Conservation (phyloP, 2,329 filamentous ascomycete species). For the Exophiala dermatitidis region DNA sequence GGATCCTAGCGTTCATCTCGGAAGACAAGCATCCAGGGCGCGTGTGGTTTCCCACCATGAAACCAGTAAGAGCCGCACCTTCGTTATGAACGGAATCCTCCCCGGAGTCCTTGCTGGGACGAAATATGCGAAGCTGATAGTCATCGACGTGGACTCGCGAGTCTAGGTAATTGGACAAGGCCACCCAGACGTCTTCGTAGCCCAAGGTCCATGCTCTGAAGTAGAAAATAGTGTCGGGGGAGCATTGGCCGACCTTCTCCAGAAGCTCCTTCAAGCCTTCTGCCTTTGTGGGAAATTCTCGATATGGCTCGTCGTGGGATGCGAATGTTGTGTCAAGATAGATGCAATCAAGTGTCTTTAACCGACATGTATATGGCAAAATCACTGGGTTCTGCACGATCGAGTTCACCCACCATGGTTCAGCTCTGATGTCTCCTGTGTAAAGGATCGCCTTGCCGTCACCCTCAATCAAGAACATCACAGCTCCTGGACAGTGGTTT, state of each 20-base stretch:
- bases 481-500: slow-evolving; percentile 83
- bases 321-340: slow-evolving; percentile 86
- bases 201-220: slow-evolving; percentile 87
- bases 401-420: slow-evolving; percentile 76
- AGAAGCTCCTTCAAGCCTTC: slow-evolving; percentile 70
- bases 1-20: slow-evolving; percentile 57
- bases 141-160: slow-evolving; percentile 73
- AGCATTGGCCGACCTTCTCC: slow-evolving; percentile 59
- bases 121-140: slow-evolving; percentile 70
- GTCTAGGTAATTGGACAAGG: slow-evolving; percentile 62
- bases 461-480: slow-evolving; percentile 87
- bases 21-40: slow-evolving; percentile 66
- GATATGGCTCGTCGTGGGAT: slow-evolving; percentile 43
- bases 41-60: slow-evolving; percentile 62
- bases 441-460: slow-evolving; percentile 68
- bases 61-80: slow-evolving; percentile 63
- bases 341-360: slow-evolving; percentile 66
- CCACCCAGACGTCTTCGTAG: slow-evolving; percentile 88
- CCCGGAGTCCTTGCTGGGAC: slow-evolving; percentile 47
- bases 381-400: slow-evolving; percentile 65
- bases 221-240: slow-evolving; percentile 69
- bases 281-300: slow-evolving; percentile 57
- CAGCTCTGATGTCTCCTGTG: slow-evolving; percentile 78
- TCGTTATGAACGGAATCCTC: slow-evolving; percentile 43
- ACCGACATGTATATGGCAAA: slow-evolving; percentile 62